Conservation (phyloP, 2,329 filamentous ascomycete species). For the Neofusicoccum laricinum region DNA sequence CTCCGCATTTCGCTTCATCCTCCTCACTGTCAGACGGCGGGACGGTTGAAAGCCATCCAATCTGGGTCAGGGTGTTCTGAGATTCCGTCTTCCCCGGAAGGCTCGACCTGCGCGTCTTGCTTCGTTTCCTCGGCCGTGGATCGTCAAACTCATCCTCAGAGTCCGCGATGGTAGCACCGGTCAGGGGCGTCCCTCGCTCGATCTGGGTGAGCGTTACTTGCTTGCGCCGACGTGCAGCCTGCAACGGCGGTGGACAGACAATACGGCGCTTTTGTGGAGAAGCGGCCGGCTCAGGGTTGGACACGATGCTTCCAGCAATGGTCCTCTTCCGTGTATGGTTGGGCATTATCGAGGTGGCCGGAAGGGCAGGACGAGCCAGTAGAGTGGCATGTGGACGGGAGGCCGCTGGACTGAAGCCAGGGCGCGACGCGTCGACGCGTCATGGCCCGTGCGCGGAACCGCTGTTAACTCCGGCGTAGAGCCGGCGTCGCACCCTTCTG, state of each 20-base stretch:
- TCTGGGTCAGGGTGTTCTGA: slow-evolving; percentile 15
- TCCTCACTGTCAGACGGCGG: slow-evolving; percentile 5
- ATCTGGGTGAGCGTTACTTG: slow-evolving; percentile 11
- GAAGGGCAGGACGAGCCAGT: neutral
- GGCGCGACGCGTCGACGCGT: neutral
- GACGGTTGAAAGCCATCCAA: neutral
- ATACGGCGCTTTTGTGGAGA: neutral
- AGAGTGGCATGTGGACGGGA: neutral
- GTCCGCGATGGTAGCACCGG: neutral
- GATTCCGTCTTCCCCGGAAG: slow-evolving; percentile 4
- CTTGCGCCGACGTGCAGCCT: neutral
- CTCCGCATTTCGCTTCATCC: neutral
- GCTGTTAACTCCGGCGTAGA: neutral
- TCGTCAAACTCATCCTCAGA: slow-evolving; percentile 1
- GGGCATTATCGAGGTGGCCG: neutral
- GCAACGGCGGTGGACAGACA: neutral
- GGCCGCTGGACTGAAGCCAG: too few species aligned
- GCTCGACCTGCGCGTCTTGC: neutral
- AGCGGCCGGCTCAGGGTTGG: neutral
- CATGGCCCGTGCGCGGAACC: neutral
- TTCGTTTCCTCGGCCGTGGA: neutral
- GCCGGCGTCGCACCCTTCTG: neutral
- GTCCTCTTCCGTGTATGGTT: neutral
- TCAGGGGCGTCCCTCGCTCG: neutral
- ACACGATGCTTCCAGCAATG: neutral